These are phyloP conservation scores for Paulownia fortunei DNA, from an alignment of 257 asterid genomes.

Conservation along the genomic window DNA sequence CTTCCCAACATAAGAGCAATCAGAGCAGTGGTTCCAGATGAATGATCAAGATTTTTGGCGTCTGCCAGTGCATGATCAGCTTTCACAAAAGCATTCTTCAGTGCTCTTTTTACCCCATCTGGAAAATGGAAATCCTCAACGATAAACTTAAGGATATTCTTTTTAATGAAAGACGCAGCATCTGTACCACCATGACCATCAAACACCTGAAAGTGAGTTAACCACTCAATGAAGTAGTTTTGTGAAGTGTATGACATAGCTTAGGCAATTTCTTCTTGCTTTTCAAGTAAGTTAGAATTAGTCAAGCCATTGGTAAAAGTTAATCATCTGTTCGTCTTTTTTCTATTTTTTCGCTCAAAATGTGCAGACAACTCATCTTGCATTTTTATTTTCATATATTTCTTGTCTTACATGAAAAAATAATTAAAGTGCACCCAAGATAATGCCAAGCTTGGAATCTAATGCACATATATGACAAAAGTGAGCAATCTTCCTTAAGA, in stretches of 20 bases:
- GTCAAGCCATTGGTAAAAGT: background rate
- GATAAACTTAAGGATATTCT: slow-evolving; percentile 67
- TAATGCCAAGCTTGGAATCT: background rate
- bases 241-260: background rate
- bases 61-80: slow-evolving; percentile 81
- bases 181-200: slow-evolving; percentile 90
- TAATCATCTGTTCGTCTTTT: background rate
- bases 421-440: background rate
- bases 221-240: slow-evolving; percentile 5
- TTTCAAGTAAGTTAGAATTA: background rate
- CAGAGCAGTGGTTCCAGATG: slow-evolving; percentile 82
- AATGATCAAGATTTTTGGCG: slow-evolving; percentile 61
- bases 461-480: slow-evolving; percentile 11
- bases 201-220: slow-evolving; percentile 64
- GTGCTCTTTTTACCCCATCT: slow-evolving; percentile 61
- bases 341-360: background rate
- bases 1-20: slow-evolving; percentile 76
- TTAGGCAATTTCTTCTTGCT: background rate
- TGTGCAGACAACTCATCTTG: background rate
- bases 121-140: slow-evolving; percentile 80
- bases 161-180: slow-evolving; percentile 78
- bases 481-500: background rate
- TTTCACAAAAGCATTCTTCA: slow-evolving; percentile 74
- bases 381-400: slow-evolving; percentile 2
- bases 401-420: background rate